Evolutionary conservation across 2,329 filamentous ascomycete species (phyloP), one percentile per base, ranked within the genome.

Genomic region (Laburnicola sp.): DNA sequence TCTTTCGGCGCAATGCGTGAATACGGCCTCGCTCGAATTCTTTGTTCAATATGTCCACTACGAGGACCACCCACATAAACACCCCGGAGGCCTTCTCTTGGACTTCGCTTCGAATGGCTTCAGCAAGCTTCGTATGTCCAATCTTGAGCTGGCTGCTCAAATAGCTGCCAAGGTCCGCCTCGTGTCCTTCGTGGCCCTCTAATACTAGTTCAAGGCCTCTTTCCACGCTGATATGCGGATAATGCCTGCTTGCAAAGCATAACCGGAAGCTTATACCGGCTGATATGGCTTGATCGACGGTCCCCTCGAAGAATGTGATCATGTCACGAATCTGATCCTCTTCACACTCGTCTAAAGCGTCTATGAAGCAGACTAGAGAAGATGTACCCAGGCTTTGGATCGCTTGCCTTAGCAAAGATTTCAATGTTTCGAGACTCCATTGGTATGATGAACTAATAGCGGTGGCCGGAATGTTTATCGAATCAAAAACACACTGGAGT

Each of bases 311-410:
- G 44, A 74, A 75, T 0, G 58, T 39, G 1, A 80, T 59, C 74
- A 81, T 78, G 1, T 71, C 64, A 23, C 64, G 63, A 2, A 74
- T 62, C 43, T 80, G 63, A 2, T 59, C 47, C 39, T 76, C 73
- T 4, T 76, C 65, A 51, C 76, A 79, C 52, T 80, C 78, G 35
- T 81, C 78, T 2, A 80, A 64, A 0, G 78, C 78, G 47, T 79
- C 77, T 0, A 69, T 55, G 27, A 65, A 63, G 30, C 45, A 51
- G 3, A 54, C 36, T 8, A 65, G 31, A 23, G 53, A 46, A 4
- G 38, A 46, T 3, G 25, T 10, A 6, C 34, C 38, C 4, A 60
- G 48, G 8, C 11, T 28, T 30, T 38, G 35, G 2, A 57, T 31
- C 1, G 53, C 49, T 10, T 51, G 31, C 10, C 38, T 45, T 3